Percentiles rank a stretch among this genome's conserved stretches.
These are phyloP conservation scores for Cercophora samala DNA, from an alignment of 495 filamentous ascomycete genomes.

Conservation along the genomic window DNA sequence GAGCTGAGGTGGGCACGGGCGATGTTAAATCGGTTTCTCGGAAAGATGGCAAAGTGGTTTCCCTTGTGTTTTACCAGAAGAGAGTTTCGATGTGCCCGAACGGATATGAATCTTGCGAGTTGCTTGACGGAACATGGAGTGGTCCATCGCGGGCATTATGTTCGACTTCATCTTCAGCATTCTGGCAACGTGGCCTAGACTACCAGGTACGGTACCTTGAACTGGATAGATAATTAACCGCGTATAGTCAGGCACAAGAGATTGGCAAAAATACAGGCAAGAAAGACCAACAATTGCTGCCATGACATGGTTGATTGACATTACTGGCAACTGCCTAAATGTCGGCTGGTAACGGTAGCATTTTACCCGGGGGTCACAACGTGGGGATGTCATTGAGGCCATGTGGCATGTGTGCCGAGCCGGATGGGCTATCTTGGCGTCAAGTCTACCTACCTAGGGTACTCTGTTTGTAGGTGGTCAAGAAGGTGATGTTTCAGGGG, in stretches of 20 bases:
- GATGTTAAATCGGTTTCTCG: not conserved
- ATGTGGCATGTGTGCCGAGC: not conserved
- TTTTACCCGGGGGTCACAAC: constrained; percentile 6
- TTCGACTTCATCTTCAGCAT: not conserved
- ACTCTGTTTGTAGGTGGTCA: not conserved
- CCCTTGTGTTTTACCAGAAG: not conserved
- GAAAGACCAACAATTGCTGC: constrained; percentile 7
- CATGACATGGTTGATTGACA: constrained; percentile 20
- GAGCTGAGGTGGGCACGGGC: not conserved
- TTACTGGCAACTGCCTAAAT: constrained; percentile 31
- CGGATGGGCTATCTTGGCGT: not conserved
- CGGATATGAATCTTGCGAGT: not conserved
- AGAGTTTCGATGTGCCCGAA: not conserved
- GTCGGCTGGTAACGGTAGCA: not conserved
- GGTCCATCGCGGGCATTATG: constrained; percentile 13
- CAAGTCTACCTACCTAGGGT: too few relatives aligned
- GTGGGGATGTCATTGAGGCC: not conserved
- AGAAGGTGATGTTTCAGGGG: not conserved
- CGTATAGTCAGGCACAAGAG: constrained; percentile 7
- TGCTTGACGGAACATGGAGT: constrained; percentile 9
- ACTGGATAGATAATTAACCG: not conserved
- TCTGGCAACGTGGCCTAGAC: constrained; percentile 33
- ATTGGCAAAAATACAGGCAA: not conserved
- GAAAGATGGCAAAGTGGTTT: not conserved
- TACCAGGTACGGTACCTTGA: too few relatives aligned